Evolutionary conservation across 148 eudicot species (phyloP).

Genomic region (Arctostaphylos glauca): DNA sequence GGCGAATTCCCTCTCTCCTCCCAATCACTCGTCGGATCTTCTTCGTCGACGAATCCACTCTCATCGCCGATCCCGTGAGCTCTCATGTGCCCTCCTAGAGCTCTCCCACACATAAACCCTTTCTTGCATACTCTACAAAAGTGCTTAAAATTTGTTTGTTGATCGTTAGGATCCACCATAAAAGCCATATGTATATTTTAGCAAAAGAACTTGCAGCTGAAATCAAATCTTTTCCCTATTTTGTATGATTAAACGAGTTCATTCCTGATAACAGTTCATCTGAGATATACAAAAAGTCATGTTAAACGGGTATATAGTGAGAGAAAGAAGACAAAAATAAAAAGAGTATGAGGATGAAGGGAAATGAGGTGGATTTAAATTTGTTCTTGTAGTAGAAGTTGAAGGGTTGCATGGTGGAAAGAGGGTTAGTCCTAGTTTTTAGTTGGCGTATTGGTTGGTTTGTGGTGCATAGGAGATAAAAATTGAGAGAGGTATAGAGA

Average conservation of each 20-base stretch:
- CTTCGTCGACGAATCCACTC: conserved; percentile 43
- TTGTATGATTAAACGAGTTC: neutral
- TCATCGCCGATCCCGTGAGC: conserved; percentile 93
- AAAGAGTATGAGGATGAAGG: conserved; percentile 14
- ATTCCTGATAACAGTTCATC: neutral
- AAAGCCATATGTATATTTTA: conserved; percentile 46
- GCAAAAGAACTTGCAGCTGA: neutral
- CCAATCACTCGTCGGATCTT: conserved; percentile 64
- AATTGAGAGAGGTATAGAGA: conserved; percentile 22
- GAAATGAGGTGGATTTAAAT: conserved; percentile 23
- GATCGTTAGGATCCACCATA: conserved; percentile 31
- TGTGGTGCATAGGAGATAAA: conserved; percentile 8
- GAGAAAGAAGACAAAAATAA: neutral
- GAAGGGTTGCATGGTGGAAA: conserved; percentile 52
- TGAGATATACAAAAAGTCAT: neutral
- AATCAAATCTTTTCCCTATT: neutral
- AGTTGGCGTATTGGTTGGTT: conserved; percentile 53
- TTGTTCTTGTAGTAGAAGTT: conserved; percentile 42
- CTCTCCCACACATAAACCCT: conserved; percentile 90
- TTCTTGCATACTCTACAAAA: conserved; percentile 85
- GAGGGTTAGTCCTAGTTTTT: conserved; percentile 66
- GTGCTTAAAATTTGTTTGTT: conserved; percentile 61
- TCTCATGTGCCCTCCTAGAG: conserved; percentile 96
- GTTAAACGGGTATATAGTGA: neutral
- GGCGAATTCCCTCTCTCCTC: conserved; percentile 50